Evolutionary conservation across 208 protist species (phyloP), one percentile per base, ranked within the genome.

Genomic region (Leptomonas seymouri): DNA sequence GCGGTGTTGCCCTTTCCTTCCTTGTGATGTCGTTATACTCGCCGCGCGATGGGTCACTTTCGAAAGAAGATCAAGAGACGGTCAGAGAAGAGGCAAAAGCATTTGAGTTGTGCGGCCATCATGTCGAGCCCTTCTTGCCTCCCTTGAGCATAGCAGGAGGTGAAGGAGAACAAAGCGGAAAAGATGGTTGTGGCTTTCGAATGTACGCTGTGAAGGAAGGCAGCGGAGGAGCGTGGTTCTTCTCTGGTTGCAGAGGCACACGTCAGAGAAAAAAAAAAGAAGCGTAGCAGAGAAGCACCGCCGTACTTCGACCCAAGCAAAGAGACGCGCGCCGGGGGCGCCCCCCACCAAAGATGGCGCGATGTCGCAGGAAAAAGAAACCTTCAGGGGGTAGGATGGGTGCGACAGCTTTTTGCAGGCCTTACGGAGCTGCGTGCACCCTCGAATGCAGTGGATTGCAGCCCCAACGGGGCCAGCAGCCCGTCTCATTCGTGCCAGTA

Each of bases 371-470:
- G 62, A 58, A n/a, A 59, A 80, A 74, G 30, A 70, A 25, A 1
- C 48, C 42, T 27, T 61, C 50, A 9, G 31, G 45, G 15, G 76
- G 46, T 68, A 50, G 23, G 63, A 67, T 20, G 27, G 60, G 25
- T 74, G 53, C 74, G 73, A 80, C 51, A 80, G 53, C 15, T 61
- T 57, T 5, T 61, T 74, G 36, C 57, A 62, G 36, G 74, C 61
- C 2, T 62, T 49, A 15, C 62, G 64, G 42, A 81, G 70, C 3
- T 20, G 28, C 6, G 71, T 71, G 36, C 79, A 67, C 2, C 80
- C 75, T 25, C 76, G 66, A 30, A 85, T 67, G 53, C 71, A 82
- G 66, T 82, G 75, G n/a, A 79, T 75, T 20, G 67, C 71, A 27
- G 81, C 76, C 16, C 74, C 80, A n/a, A 16, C 75, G 60, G 7